phyloP scores from a whole-genome alignment of 345 rosid genomes.

The Heritiera fomes region DNA sequence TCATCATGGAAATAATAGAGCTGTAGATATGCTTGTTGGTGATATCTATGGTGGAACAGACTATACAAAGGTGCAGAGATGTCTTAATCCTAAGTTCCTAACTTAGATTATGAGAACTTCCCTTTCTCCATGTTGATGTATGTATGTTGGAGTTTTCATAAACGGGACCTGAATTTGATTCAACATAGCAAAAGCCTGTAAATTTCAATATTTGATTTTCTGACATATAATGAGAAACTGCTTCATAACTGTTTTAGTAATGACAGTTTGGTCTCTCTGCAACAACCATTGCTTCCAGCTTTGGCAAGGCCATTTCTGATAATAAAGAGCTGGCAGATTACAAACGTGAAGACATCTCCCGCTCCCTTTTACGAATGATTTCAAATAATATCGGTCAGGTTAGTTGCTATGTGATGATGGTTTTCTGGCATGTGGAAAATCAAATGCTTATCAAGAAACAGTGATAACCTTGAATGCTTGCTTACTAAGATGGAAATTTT shows the following conservation, averaged over 20 bases:
- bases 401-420: constrained; percentile 21
- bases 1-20: constrained; percentile 77
- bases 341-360: constrained; percentile 69
- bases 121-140: background rate
- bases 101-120: background rate
- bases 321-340: constrained; percentile 73
- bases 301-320: constrained; percentile 77
- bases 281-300: constrained; percentile 81
- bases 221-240: constrained; percentile 17
- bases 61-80: constrained; percentile 55
- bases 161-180: background rate
- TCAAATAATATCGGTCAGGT: constrained; percentile 89
- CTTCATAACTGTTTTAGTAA: background rate
- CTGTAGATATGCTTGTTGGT: constrained; percentile 88
- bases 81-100: background rate
- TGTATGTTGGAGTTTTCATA: constrained; percentile 11
- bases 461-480: background rate
- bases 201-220: constrained; percentile 7
- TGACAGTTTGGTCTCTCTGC: constrained; percentile 75
- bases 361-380: constrained; percentile 80
- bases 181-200: background rate
- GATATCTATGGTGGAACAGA: constrained; percentile 86
- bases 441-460: background rate
- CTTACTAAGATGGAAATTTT: background rate
- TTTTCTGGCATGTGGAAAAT: background rate